Conservation (phyloP, 805 yeast genomes). For the Lipomyces orientalis region DNA sequence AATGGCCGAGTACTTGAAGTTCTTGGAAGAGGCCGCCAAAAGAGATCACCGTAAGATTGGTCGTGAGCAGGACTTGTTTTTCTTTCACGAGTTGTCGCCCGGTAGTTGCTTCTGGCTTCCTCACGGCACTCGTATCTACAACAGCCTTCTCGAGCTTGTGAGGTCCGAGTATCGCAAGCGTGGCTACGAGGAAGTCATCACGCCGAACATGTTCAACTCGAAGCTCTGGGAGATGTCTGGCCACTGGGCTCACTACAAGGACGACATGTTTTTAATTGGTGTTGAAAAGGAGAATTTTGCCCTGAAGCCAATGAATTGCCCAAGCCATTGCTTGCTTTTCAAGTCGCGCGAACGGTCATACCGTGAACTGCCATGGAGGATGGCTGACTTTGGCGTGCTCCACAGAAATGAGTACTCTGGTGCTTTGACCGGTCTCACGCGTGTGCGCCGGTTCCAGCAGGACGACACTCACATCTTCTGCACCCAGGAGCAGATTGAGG, state of each 20-base stretch:
- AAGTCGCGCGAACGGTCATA: conserved; percentile 77
- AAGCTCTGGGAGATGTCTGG: conserved; percentile 99
- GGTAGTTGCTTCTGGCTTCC: conserved; percentile 99
- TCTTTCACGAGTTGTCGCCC: conserved; percentile 96
- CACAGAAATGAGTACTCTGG: conserved; percentile 97
- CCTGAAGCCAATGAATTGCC: conserved; percentile 83
- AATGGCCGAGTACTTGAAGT: conserved; percentile 93
- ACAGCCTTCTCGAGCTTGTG: conserved; percentile 78
- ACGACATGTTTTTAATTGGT: conserved; percentile 95
- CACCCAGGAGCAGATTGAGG: conserved; percentile 70
- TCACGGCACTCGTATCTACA: conserved; percentile 97
- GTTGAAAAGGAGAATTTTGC: conserved; percentile 96
- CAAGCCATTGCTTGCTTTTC: conserved; percentile 83
- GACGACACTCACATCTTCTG: conserved; percentile 99
- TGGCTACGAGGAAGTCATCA: conserved; percentile 97
- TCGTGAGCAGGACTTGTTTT: conserved; percentile 92
- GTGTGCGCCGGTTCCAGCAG: conserved; percentile 95
- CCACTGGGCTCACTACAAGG: conserved; percentile 97
- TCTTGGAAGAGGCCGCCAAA: conserved; percentile 92
- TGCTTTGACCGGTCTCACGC: conserved; percentile 86
- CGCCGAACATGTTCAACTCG: conserved; percentile 98
- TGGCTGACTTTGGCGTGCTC: conserved; percentile 86
- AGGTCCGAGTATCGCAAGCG: conserved; percentile 86
- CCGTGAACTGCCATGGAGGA: conserved; percentile 83
- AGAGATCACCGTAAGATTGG: conserved; percentile 95